Evolutionary conservation across 192 early-diverging fungal genomes (phyloP), one percentile per base, ranked within the genome.

Genomic region (Rhizophlyctis rosea): DNA sequence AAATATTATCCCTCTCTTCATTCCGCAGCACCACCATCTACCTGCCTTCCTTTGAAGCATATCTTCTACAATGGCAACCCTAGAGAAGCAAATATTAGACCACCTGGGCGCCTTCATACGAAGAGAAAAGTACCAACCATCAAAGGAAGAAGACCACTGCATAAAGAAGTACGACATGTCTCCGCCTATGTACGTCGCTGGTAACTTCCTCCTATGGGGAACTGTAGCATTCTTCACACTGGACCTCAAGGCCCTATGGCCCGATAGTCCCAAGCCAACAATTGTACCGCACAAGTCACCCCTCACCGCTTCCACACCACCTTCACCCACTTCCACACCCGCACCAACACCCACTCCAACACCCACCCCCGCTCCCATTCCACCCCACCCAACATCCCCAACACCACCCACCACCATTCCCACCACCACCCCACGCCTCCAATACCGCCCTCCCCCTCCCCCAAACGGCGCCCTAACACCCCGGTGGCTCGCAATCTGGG

Each of bases 61-160:
- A n/a, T n/a, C n/a, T n/a, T n/a, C n/a, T n/a, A n/a, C n/a, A 18
- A 44, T 23, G 34, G 27, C 4, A 0, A 60, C 34, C 25, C 33
- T 62, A 2, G 44, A 77, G 30, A 68, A 68, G 51, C 51, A 54
- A 14, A 68, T 68, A 25, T 54, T 68, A 23, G 67, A 68, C 32
- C 67, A 68, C 34, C 29, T 68, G 4, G 67, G 59, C 54, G 25
- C 36, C 54, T 68, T 52, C 28, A 68, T 68, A 23, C 7, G 21
- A n/a, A 55, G 33, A 11, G 21, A 34, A 13, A 47, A 56, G 7
- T 47, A 68, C 44, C 48, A 32, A n/a, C 59, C 34, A 16, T 52
- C 33, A 13, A 25, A 18, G 16, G 31, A 68, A 32, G 67, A 68
- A 49, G 24, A 47, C 24, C 5, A 47, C 23, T 68, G 67, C 29